Evolutionary conservation across 306 rosid species (phyloP).

Genomic region (Casuarina glauca): DNA sequence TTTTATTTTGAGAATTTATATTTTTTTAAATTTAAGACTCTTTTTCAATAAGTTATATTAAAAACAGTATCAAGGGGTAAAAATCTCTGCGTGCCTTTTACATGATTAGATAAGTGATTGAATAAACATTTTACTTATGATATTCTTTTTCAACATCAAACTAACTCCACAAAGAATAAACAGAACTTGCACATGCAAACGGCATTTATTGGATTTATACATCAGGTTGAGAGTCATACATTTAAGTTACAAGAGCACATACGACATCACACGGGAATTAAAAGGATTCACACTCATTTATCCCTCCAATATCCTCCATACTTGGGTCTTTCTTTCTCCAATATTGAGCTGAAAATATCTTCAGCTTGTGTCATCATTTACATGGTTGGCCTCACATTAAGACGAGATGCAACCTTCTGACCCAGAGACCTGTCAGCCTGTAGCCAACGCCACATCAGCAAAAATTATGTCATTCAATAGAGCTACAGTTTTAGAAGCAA

Average conservation of each 20-base stretch:
- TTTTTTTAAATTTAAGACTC: too few relatives aligned
- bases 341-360: conserved; percentile 7
- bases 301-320: neutral
- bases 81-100: too few relatives aligned
- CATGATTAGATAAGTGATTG: too few relatives aligned
- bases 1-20: too few relatives aligned
- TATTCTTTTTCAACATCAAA: neutral
- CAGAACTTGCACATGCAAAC: conserved; percentile 2
- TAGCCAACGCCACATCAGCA: conserved; percentile 12
- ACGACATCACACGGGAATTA: neutral
- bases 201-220: conserved; percentile 19
- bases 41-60: too few relatives aligned
- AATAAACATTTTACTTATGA: too few relatives aligned
- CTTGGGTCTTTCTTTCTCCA: neutral
- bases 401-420: conserved; percentile 56
- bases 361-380: conserved; percentile 13
- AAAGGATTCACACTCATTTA: conserved; percentile 1
- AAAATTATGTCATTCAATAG: too few relatives aligned
- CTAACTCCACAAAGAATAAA: neutral
- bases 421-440: conserved; percentile 51
- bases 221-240: neutral
- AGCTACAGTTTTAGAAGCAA: neutral
- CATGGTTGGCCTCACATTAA: conserved; percentile 52
- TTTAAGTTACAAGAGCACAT: neutral
- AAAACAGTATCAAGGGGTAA: too few relatives aligned